Conservation (phyloP, 2,329 filamentous ascomycete genomes). For the Cadophora malorum region DNA sequence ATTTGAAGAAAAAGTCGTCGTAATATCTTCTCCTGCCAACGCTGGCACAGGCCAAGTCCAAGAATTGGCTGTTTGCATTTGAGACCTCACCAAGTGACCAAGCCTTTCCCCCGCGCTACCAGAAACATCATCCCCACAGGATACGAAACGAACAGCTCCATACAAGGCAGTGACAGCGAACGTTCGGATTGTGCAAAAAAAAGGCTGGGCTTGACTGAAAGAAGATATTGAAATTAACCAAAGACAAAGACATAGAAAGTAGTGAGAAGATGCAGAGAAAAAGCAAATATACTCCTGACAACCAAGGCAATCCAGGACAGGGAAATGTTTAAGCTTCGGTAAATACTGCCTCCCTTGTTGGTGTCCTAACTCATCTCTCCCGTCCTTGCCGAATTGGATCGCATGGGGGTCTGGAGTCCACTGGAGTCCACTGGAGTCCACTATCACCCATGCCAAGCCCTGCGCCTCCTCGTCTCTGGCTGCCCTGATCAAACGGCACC, state of each 20-base stretch:
- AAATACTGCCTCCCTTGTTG: not conserved
- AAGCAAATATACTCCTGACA: not conserved
- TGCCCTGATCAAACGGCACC: slow-evolving; percentile 3
- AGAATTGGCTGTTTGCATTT: slow-evolving; percentile 12
- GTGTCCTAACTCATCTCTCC: not conserved
- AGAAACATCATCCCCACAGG: slow-evolving; percentile 14
- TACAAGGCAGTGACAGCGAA: not conserved
- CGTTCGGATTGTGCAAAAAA: slow-evolving; percentile 3
- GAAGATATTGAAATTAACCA: no score
- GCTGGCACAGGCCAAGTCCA: slow-evolving; percentile 4
- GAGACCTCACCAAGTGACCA: slow-evolving; percentile 8
- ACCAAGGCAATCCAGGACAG: not conserved
- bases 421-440: not conserved
- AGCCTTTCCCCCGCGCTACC: slow-evolving; percentile 8
- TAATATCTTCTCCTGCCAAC: not conserved
- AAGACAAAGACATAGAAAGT: not conserved
- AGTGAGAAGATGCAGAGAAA: not conserved
- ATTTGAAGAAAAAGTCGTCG: not conserved
- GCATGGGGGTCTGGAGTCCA: not conserved
- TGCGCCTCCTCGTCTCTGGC: slow-evolving; percentile 15
- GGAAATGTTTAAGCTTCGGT: not conserved
- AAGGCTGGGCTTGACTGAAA: not conserved
- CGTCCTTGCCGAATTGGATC: not conserved
- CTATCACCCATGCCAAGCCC: slow-evolving; percentile 2
- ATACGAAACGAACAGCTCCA: slow-evolving; percentile 1